Evolutionary conservation across 2,329 filamentous ascomycete species (phyloP).

Genomic region (Zymoseptoria tritici): DNA sequence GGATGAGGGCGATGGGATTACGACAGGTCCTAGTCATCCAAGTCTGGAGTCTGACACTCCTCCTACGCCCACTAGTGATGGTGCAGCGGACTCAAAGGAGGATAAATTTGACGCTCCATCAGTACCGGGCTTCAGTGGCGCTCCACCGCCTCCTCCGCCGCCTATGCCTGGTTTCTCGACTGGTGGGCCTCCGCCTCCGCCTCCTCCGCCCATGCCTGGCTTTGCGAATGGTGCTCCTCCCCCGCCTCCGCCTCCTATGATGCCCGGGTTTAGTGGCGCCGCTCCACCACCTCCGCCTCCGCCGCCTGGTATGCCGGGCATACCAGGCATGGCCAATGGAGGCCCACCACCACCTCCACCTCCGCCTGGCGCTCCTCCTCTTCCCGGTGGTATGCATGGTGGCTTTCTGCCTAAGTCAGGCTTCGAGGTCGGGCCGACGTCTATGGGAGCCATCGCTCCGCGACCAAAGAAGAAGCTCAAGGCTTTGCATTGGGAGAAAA

Average conservation of each 20-base stretch:
- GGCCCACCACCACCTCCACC: slow-evolving; percentile 52
- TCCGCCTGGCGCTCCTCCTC: slow-evolving; percentile 59
- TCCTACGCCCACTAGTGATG: slow-evolving; percentile 54
- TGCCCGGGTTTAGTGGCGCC: slow-evolving; percentile 36
- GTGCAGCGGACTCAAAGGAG: slow-evolving; percentile 36
- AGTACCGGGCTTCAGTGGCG: slow-evolving; percentile 41
- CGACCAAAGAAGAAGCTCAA: slow-evolving; percentile 99
- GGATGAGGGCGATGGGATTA: slow-evolving; percentile 63
- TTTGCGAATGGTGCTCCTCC: slow-evolving; percentile 35
- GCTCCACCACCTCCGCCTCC: slow-evolving; percentile 42
- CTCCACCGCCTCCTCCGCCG: slow-evolving; percentile 35
- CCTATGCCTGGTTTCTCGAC: slow-evolving; percentile 42
- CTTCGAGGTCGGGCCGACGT: slow-evolving; percentile 47
- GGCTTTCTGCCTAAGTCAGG: slow-evolving; percentile 65
- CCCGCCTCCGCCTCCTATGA: slow-evolving; percentile 26
- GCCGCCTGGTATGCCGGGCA: slow-evolving; percentile 41
- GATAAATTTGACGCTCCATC: slow-evolving; percentile 33
- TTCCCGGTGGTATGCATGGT: slow-evolving; percentile 52
- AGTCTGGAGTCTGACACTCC: slow-evolving; percentile 66
- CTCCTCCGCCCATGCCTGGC: slow-evolving; percentile 39
- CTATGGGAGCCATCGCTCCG: slow-evolving; percentile 67
- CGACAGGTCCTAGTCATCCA: slow-evolving; percentile 67
- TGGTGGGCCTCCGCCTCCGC: slow-evolving; percentile 37
- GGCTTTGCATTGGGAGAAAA: slow-evolving; percentile 98
- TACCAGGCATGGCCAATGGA: slow-evolving; percentile 34